Evolutionary conservation across 2,329 filamentous ascomycete species (phyloP).

Genomic region (Epichloe coenophiala): DNA sequence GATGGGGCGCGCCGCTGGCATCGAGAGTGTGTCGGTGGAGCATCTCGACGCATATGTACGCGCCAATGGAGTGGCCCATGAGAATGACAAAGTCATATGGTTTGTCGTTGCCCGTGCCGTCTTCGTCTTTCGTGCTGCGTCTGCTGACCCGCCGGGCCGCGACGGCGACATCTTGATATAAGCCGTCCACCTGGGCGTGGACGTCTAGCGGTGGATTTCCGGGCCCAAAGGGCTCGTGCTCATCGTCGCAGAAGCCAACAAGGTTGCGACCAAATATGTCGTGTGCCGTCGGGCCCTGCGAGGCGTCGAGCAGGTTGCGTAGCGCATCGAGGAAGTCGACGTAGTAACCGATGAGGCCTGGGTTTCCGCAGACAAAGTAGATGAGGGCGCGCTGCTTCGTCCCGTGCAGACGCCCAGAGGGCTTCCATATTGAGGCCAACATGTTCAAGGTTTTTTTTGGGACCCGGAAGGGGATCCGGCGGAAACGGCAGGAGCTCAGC

Average conservation of each 20-base stretch:
- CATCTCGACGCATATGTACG: constrained; percentile 58
- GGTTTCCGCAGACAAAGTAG: constrained; percentile 66
- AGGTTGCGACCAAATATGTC: constrained; percentile 46
- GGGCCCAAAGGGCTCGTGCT: constrained; percentile 31
- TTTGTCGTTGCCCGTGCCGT: constrained; percentile 15
- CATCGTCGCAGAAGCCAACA: constrained; percentile 41
- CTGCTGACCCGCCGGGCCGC: constrained; percentile 2
- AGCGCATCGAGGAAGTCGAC: constrained; percentile 49
- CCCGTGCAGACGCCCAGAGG: constrained; percentile 12
- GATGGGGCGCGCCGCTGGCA: constrained; percentile 18
- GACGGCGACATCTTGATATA: constrained; percentile 26
- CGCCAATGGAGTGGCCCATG: constrained; percentile 61
- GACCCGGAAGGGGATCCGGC: background rate
- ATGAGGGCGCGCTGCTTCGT: constrained; percentile 33
- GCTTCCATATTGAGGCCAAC: constrained; percentile 17
- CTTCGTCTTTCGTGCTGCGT: background rate
- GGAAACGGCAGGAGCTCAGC: no score
- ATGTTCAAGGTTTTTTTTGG: constrained; percentile 2
- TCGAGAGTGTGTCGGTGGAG: constrained; percentile 40
- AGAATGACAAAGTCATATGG: constrained; percentile 48
- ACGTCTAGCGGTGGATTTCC: constrained; percentile 34
- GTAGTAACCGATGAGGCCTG: constrained; percentile 65
- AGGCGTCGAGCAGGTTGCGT: constrained; percentile 35
- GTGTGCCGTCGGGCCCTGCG: constrained; percentile 26
- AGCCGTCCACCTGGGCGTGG: constrained; percentile 36